Evolutionary conservation across 1,284 basidiomycete genomes (phyloP), one percentile per base, ranked within the genome.

Genomic region (Fistulina hepatica): DNA sequence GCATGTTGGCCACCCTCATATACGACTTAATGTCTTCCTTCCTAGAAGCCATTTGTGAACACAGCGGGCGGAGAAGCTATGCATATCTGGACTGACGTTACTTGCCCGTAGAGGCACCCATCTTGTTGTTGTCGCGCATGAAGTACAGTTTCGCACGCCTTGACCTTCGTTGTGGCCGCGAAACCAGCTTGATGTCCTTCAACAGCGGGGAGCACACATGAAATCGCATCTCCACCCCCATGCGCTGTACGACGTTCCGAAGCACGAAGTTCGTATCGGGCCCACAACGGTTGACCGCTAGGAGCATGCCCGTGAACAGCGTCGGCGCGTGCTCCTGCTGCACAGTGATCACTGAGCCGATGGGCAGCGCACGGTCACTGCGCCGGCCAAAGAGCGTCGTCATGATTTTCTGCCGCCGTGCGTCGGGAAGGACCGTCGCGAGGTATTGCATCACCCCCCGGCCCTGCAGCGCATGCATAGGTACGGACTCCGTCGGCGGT

Each of bases 161-260:
- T 65, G 79, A 73, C 44, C 69, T 68, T 54, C 66, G 71, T 12
- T 69, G 73, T 36, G 69, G 77, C 46, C 62, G 64, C 60, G 74
- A 70, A 39, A 82, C 56, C 37, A 94, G 64, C 60, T 78, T 79
- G 58, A 95, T 81, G 41, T 81, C 76, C 67, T 88, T 90, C 58
- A 95, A 56, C 55, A 85, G 73, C 21, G 92, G 91, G 36, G 79
- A 83, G 54, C 75, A 78, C 44, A 81, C 75, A 54, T 81, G 89
- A 62, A 88, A 86, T 52, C 81, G 81, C 79, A 89, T 81, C 65
- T 95, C 91, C 24, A 93, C 81, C 12, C 90, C 91, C 8, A 81
- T 86, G 47, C 85, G 71, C 51, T 89, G 83, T 41, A 95, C 72
- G 48, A 94, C 73, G 60, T 94, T 95, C 44, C 92, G 72, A 35